Evolutionary conservation across 108 stramenopile genomes (phyloP), one percentile per base, ranked within the genome.

Genomic region (Cyclotella choctawhatcheeana): DNA sequence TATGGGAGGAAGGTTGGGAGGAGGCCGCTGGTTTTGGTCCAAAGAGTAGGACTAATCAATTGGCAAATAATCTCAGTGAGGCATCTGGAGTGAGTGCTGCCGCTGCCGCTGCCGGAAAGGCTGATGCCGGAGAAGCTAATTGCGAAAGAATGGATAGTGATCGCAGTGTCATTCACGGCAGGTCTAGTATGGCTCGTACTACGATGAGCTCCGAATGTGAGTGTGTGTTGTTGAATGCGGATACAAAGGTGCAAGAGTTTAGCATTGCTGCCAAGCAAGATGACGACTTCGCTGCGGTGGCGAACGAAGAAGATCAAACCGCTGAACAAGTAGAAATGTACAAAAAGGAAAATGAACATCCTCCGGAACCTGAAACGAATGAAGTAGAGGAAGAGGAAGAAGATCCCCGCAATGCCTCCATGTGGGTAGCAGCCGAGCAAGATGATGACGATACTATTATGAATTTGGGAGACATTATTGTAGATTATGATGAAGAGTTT

Each of bases 1-100:
- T 48, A n/a, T 52, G 69, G n/a, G 37, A 43, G 22, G 77, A 52
- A 18, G 70, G 69, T 66, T 78, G 77, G 77, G 77, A 78, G 58
- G 77, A 71, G 48, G 45, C 63, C 27, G 77, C 77, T 14, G 77
- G 77, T 21, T 78, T 78, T 60, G 30, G 63, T 8, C 21, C n/a
- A n/a, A n/a, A n/a, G n/a, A n/a, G n/a, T n/a, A n/a, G 22, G 44
- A 29, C 3, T 17, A 18, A 22, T 48, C 33, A n/a, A 22, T 24
- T 22, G n/a, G 51, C 29, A 17, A 48, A 20, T 17, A 55, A 5
- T 0, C 20, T 44, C 13, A n/a, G 52, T 31, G 53, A 25, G 14
- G 56, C 1, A 16, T 8, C 1, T 6, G 60, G 50, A 4, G 6
- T 24, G 0, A 26, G 29, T 14, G 50, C 1, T 13, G 47, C n/a